Evolutionary conservation across 2,329 filamentous ascomycete genomes (phyloP).

Genomic region (Fusarium sp.): DNA sequence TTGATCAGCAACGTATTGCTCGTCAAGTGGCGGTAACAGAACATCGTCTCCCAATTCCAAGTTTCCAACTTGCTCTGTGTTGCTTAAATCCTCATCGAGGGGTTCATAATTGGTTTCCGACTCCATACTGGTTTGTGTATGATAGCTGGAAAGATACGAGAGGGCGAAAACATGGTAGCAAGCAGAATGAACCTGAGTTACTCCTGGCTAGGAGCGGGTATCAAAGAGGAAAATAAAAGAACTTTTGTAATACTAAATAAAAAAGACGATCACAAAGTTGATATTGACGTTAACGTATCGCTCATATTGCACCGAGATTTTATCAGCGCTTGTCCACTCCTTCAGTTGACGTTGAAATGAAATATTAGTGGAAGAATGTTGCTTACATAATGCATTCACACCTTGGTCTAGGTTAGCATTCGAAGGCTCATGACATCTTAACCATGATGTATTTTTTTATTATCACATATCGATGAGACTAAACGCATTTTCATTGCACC

Average conservation of each 20-base stretch:
- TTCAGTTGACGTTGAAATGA: neutral
- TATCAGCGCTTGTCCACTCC: neutral
- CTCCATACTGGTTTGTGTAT: slow-evolving; percentile 46
- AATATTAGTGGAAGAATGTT: neutral
- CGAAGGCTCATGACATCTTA: neutral
- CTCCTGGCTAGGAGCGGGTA: slow-evolving; percentile 11
- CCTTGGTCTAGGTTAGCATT: neutral
- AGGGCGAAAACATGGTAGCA: slow-evolving; percentile 45
- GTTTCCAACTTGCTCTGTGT: neutral
- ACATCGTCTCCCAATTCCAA: slow-evolving; percentile 17
- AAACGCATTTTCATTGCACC: slow-evolving; percentile 6
- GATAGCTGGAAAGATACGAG: slow-evolving; percentile 30
- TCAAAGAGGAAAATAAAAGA: neutral
- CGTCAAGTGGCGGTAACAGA: neutral
- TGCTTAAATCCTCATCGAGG: slow-evolving; percentile 24
- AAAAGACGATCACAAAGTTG: neutral
- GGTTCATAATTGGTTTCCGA: slow-evolving; percentile 37
- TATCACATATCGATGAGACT: slow-evolving; percentile 10
- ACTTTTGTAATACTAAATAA: neutral
- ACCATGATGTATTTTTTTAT: slow-evolving; percentile 1
- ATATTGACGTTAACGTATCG: slow-evolving; percentile 11
- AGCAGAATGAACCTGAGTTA: neutral
- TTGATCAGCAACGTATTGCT: slow-evolving; percentile 6
- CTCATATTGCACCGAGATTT: slow-evolving; percentile 1
- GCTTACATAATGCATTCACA: slow-evolving; percentile 35